These are phyloP conservation scores for Tilletia walkeri DNA, from an alignment of 1,284 basidiomycete species.

Conservation along the genomic window DNA sequence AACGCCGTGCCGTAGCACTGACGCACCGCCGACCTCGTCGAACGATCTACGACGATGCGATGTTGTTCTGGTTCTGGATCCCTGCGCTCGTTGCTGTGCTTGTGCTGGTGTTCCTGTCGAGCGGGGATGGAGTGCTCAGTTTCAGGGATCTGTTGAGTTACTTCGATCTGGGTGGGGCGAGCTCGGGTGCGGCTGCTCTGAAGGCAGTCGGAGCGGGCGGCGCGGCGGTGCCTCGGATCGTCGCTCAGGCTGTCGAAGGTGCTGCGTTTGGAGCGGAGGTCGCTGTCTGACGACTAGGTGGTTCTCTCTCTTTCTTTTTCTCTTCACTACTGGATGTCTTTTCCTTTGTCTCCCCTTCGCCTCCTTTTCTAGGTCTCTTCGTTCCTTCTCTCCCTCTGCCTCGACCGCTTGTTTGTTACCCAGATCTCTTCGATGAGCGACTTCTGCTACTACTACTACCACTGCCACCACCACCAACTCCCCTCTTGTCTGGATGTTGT, in stretches of 20 bases:
- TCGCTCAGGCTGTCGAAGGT: neutral
- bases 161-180: constrained; percentile 25
- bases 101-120: constrained; percentile 55
- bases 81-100: constrained; percentile 66
- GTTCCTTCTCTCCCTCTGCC: too few relatives aligned
- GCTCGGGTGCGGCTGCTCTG: neutral
- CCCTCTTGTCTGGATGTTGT: too few relatives aligned
- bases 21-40: constrained; percentile 4
- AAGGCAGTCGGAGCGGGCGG: neutral
- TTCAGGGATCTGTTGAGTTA: constrained; percentile 42
- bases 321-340: too few relatives aligned
- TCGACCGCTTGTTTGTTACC: too few relatives aligned
- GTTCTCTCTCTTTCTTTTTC: too few relatives aligned
- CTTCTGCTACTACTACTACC: too few relatives aligned
- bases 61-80: constrained; percentile 91
- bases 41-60: constrained; percentile 70
- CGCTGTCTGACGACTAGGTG: too few relatives aligned
- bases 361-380: too few relatives aligned
- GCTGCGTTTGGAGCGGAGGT: too few relatives aligned
- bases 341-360: too few relatives aligned
- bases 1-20: neutral
- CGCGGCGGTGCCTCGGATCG: neutral
- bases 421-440: too few relatives aligned
- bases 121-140: constrained; percentile 44
- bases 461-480: too few relatives aligned